Evolutionary conservation across 495 filamentous ascomycete species (phyloP), one percentile per base, ranked within the genome.

Genomic region (Penicillium longicatenatum): DNA sequence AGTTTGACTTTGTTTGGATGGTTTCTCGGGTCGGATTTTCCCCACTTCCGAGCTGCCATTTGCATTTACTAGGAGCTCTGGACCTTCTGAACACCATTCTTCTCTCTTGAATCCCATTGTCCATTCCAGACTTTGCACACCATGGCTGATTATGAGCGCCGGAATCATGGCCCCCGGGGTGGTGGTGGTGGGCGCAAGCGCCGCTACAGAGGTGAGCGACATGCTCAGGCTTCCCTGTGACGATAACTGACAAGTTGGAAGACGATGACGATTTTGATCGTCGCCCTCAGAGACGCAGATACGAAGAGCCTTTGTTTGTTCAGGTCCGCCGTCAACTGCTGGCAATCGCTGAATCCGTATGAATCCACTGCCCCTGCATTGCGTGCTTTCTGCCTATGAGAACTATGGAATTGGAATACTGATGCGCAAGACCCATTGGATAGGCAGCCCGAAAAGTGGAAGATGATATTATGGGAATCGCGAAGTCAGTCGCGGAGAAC

Each of bases 251-350:
- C 53, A 2, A 35, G 29, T 45, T 52, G 46, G 53, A 46, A 87
- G 91, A 94, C 53, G 90, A 95, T 60, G 86, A 92, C 65, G 86
- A 92, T 50, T 79, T 83, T 63, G 86, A 90, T 61, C 86, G 89
- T 63, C 83, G 84, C 48, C 82, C 82, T n/a, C 87, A 88, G 62
- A 83, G 90, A 54, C 85, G 90, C 42, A 84, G 89, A 66, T 91
- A 89, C 62, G 88, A 93, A 64, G 89, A 93, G 58, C 89, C 94
- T 16, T 73, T 88, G 19, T 79, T 84, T 57, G 83, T 86, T 42
- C 89, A 87, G 66, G 75, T 97, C 52, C 89, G 91, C 62, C 89
- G 88, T 60, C 88, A 93, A 70, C 79, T 96, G 17, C 78, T 96
- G 30, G 77, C 83, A 29, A 87, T 98, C 64, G 93, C 93, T 46